phyloP scores from a whole-genome alignment of 352 stramenopile species.

The Pythium phragmiticola region DNA sequence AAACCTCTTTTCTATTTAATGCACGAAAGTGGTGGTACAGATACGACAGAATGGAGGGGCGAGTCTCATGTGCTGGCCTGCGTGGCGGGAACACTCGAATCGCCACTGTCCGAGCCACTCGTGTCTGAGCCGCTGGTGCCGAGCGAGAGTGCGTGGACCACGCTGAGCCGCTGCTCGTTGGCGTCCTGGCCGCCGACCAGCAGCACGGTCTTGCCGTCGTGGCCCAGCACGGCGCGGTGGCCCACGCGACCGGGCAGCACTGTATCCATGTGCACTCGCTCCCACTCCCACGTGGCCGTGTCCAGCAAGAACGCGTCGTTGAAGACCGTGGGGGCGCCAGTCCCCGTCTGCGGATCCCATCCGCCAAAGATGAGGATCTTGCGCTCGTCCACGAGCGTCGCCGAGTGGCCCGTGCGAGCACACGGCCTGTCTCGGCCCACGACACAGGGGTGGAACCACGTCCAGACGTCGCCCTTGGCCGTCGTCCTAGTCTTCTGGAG shows the following conservation, averaged over 20 bases:
- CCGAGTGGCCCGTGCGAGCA: conserved; percentile 87
- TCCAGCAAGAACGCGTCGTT: conserved; percentile 90
- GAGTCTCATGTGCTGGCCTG: conserved; percentile 6
- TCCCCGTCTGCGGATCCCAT: conserved; percentile 88
- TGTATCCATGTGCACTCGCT: conserved; percentile 20
- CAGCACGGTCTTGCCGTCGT: conserved; percentile 63
- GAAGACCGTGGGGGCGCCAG: conserved; percentile 62
- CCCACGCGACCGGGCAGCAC: conserved; percentile 69
- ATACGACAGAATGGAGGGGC: not conserved
- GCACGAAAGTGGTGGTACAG: conserved; percentile 3
- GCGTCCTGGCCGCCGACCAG: conserved; percentile 88
- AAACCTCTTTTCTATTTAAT: conserved; percentile 14
- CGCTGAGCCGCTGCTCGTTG: conserved; percentile 74
- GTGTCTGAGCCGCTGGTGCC: not conserved
- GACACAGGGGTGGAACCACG: conserved; percentile 87
- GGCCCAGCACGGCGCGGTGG: conserved; percentile 73
- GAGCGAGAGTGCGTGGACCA: conserved; percentile 74
- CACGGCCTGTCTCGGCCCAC: conserved; percentile 60
- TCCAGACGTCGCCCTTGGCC: conserved; percentile 45
- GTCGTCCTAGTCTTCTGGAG: conserved; percentile 54
- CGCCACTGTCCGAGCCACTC: conserved; percentile 1
- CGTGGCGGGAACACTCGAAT: conserved; percentile 16
- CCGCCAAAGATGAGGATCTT: conserved; percentile 92
- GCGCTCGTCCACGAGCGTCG: conserved; percentile 80
- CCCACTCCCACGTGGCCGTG: conserved; percentile 91